Base-by-base conservation (phyloP, 805 yeast genomes). In the Osmozyma mogii region DNA sequence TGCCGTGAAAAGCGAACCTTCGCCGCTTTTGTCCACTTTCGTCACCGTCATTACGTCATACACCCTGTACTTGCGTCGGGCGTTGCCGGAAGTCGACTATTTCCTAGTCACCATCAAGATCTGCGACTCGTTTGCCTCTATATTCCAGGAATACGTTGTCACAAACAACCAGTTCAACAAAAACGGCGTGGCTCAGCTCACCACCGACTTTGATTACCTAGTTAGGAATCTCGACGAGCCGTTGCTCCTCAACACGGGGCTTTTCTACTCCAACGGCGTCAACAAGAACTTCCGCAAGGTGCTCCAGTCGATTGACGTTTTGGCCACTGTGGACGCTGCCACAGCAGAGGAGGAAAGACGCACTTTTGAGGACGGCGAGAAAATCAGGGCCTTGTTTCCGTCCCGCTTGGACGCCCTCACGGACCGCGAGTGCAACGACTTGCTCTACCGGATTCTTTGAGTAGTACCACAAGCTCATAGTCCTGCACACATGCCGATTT, bases 81-180 rank as follows among this genome's bases (percentile, higher is more conserved):
- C 49, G 12, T 32, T 63, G 11, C 46, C 58, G 1, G 38, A 41
- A 6, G 35, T 50, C 7, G 67, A 62, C 32, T 61, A 56, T 36
- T 54, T 30, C 28, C 22, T 49, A 4, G 34, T 63, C 2, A 34
- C 56, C 4, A 51, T 53, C 31, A 41, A 37, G 20, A 41, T 58
- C 0, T 50, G 55, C 2, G 41, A 56, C n/a, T 31, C 49, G 3
- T 28, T 54, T 10, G 50, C 57, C 11, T 29, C 32, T 9, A 47
- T 60, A 10, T 35, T 61, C 27, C 46, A 42, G 20, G 70, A 63
- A 33, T 63, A 58, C 32, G 46, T 63, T 20, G 43, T 63, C 22
- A 56, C 65, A 19, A 63, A 61, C 35, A 61, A 61, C 36, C 52
- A 44, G 32, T 63, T 63, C 38, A 51, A 45, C 32, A 44, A 37